Evolutionary conservation across 2,329 filamentous ascomycete species (phyloP).

Genomic region (Triangularia verruculosa): DNA sequence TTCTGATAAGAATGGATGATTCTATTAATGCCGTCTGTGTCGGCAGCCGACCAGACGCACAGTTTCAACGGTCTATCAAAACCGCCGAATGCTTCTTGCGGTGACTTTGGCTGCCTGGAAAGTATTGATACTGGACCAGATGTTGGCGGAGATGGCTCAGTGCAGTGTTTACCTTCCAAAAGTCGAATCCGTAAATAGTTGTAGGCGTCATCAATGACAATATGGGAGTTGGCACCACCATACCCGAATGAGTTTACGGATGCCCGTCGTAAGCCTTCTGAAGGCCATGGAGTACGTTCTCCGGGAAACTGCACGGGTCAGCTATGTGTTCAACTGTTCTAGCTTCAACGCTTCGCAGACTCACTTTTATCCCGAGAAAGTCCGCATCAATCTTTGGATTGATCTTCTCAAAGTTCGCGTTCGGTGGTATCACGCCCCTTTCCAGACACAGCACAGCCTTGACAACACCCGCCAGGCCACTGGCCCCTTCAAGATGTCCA

Average conservation of each 20-base stretch:
- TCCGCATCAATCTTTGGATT: too few relatives aligned
- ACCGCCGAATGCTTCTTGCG: too few relatives aligned
- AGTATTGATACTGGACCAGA: too few relatives aligned
- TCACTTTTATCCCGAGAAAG: too few relatives aligned
- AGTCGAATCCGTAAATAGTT: slow-evolving; percentile 4
- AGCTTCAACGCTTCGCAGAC: too few relatives aligned
- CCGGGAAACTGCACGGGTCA: too few relatives aligned
- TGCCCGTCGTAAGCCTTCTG: background rate
- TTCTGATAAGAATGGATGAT: background rate
- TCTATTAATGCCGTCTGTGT: slow-evolving; percentile 8
- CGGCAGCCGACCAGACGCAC: slow-evolving; percentile 5
- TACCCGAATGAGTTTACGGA: slow-evolving; percentile 20
- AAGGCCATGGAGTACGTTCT: too few relatives aligned
- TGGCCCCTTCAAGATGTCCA: slow-evolving; percentile 24
- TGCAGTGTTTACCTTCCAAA: slow-evolving; percentile 2
- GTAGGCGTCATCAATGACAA: slow-evolving; percentile 11
- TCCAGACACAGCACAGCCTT: slow-evolving; percentile 24
- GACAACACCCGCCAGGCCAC: slow-evolving; percentile 22
- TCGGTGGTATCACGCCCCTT: slow-evolving; percentile 13
- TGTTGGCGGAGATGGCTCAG: background rate
- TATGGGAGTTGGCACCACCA: slow-evolving; percentile 18
- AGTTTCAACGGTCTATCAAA: too few relatives aligned
- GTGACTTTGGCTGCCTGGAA: too few relatives aligned
- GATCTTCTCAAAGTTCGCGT: slow-evolving; percentile 17
- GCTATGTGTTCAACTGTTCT: slow-evolving; percentile 28